Evolutionary conservation across 176 grass and related monocot genomes (phyloP), one percentile per base, ranked within the genome.

Genomic region (Aegilops sharonensis): DNA sequence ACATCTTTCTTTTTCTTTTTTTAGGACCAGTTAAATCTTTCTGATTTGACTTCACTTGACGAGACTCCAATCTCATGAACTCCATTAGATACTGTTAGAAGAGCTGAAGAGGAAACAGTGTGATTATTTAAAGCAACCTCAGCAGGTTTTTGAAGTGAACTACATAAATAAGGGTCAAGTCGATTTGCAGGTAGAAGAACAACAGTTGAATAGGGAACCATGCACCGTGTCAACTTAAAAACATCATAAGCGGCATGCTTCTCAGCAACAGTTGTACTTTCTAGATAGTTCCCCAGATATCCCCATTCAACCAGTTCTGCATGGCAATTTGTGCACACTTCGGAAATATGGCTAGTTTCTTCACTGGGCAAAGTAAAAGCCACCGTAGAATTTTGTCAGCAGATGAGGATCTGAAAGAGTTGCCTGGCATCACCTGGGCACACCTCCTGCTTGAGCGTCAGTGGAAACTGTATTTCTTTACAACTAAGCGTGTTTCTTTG

Each of bases 391-490:
- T 32, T 75, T 34, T 61, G 34, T 72, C 86, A 7, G 10, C 48
- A 23, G 74, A 83, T 30, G 31, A 60, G 34, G 47, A 80, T 47
- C 52, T 56, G 73, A 63, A 29, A 25, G 43, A 78, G 56, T 45
- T 82, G 65, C 56, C 70, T 87, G 37, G 47, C 23, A 74, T 64
- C 64, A 52, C 11, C 11, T 61, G 66, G 50, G 64, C 18, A 65
- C 17, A 71, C 84, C 83, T 84, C 10, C 64, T 59, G 80, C 78
- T 34, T 89, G 79, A 66, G 34, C 81, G 77, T 25, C 72, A 88
- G 67, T 71, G 70, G 83, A 90, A 54, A 84, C 80, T 73, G 82
- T 81, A 60, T 35, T 59, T 78, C 52, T 82, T 14, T 48, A 48
- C 65, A 88, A 87, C 15, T 29, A 50, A 4, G n/a, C 63, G 63